Evolutionary conservation across 192 early-diverging fungal genomes (phyloP).

Genomic region (Coemansia asiatica): DNA sequence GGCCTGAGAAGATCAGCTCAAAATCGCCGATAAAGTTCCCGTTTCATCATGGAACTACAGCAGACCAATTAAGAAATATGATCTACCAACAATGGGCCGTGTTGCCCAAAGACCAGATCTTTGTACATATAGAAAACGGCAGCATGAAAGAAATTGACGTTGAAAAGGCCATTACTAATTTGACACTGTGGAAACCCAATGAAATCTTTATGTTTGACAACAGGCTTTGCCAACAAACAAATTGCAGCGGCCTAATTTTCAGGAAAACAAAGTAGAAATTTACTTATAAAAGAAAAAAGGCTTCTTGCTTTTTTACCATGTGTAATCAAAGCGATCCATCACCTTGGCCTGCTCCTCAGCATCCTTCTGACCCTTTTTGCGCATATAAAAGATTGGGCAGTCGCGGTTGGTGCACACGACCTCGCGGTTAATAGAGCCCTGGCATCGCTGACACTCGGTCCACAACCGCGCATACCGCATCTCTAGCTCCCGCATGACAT

Average conservation of each 20-base stretch:
- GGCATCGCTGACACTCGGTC: constrained; percentile 98
- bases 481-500: constrained; percentile 70
- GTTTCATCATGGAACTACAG: too few relatives aligned
- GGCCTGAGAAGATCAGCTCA: too few relatives aligned
- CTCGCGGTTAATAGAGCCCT: constrained; percentile 91
- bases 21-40: too few relatives aligned
- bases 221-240: not conserved
- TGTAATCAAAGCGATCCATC: constrained; percentile 74
- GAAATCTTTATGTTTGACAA: not conserved
- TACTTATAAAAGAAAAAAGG: not conserved
- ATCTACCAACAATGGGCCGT: too few relatives aligned
- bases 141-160: too few relatives aligned
- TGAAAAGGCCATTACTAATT: too few relatives aligned
- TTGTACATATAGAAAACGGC: too few relatives aligned
- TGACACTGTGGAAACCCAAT: not conserved
- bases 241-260: not conserved
- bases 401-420: constrained; percentile 93
- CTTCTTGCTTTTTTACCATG: constrained; percentile 53
- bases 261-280: not conserved
- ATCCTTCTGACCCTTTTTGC: constrained; percentile 94
- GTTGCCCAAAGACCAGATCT: too few relatives aligned
- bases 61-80: too few relatives aligned
- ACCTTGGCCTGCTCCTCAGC: constrained; percentile 68
- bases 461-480: constrained; percentile 82
- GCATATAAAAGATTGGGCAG: constrained; percentile 99